Base-by-base conservation (phyloP, 2,329 filamentous ascomycete genomes). In the Aaosphaeria arxii region DNA sequence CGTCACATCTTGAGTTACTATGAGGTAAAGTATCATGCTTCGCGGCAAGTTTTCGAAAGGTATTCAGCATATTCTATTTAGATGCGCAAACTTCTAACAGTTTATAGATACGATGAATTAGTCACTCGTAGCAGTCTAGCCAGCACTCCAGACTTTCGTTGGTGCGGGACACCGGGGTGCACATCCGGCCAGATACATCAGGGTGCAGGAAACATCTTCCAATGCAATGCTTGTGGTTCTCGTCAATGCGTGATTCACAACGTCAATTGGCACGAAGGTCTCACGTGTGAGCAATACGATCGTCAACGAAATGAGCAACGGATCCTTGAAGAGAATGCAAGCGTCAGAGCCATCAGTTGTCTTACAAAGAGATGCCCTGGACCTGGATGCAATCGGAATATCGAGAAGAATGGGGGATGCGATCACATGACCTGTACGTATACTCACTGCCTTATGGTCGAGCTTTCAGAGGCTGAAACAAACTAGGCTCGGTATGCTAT, bases 171-270 rank as follows among this genome's bases (percentile, higher is more conserved):
- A 5, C 61, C 75, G 0, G 69, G 65, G 1, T 85, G 82, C 54
- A 67, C 63, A 4, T 76, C 71, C 1, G 80, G 81, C 0, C 80
- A 83, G 49, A 69, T 81, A 7, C 80, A 83, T 43, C 75, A 81
- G 30, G 69, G 61, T 4, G 64, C 64, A 2, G 71, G 75, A 7
- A 75, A 79, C 2, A 78, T 77, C 13, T 74, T 75, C 58, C 58
- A 57, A 6, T 75, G 73, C 42, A 55, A 48, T 3, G 51, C 49
- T 2, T 75, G 73, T 52, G 56, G 61, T 5, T 67, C 64, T 52
- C 59, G 64, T 38, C 60, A 69, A 40, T 76, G 73, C 47, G 54
- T 67, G 3, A 49, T 54, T 1, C 71, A 74, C 48, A 59, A 67
- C 35, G 56, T 56, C 5, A 47, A 57, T 7, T 74, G 70, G 69